Base-by-base conservation (phyloP, 352 stramenopile genomes). In the Phytophthora quininea region DNA sequence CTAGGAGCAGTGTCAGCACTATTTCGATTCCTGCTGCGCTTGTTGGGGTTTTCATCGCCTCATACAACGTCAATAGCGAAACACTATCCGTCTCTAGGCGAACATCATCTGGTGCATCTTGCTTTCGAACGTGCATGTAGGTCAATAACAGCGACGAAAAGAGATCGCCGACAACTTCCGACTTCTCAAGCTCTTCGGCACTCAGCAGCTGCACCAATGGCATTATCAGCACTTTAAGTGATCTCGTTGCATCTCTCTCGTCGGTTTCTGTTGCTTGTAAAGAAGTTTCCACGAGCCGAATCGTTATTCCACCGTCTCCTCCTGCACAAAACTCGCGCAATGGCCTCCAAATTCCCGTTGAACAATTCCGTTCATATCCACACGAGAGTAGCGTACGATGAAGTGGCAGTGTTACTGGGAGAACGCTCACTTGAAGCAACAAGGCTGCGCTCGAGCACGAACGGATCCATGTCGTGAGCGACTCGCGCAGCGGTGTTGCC, bases 121-220 rank as follows among this genome's bases (percentile, higher is more conserved):
- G 48, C 38, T 79, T 88, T 30, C 82, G 72, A 3, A 93, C 67
- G 3, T 80, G 59, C 88, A 94, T 94, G 63, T 94, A 94, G 12
- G 77, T 90, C 6, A 91, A 72, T 46, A 96, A 55, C 8, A 96
- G 71, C 7, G 82, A 91, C 35, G 81, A 75, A 64, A 96, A 94
- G 4, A 96, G 70, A 6, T 93, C 74, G 2, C 88, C 85, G 12
- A 93, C 83, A 7, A 94, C 88, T 35, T 86, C 61, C 0, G 71
- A 89, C 0, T 57, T 65, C 59, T 93, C 81, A 6, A 94, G 71
- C 19, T 92, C 73, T 53, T 91, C 89, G n/a, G 71, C 67, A 4
- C 73, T 66, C 1, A 96, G 62, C 15, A 94, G 35, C 35, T 91
- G 71, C 2, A 90, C 74, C 33, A 93, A 37, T 7, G 79, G 74